Percentiles rank a stretch among this genome's conserved stretches.
phyloP scores from a whole-genome alignment of 352 stramenopile genomes.

The Lagenidium sp. region DNA sequence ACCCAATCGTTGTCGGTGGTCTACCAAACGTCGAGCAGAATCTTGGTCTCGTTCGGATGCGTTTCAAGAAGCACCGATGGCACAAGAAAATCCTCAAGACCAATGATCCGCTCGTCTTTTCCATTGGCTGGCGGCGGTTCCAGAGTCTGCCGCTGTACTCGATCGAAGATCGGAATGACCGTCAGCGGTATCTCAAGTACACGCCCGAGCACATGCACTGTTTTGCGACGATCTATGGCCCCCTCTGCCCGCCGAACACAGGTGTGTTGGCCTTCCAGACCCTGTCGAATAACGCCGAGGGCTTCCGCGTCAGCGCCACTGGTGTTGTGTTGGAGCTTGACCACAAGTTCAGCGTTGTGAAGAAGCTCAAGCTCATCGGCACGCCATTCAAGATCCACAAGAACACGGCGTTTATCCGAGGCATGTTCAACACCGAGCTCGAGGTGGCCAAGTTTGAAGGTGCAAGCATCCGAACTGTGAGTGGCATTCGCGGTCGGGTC shows the following conservation, averaged over 20 bases:
- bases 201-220: constrained; percentile 99
- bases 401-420: constrained; percentile 98
- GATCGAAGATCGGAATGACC: constrained; percentile 97
- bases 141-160: constrained; percentile 98
- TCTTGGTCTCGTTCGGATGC: constrained; percentile 92
- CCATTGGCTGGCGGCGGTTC: constrained; percentile 98
- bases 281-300: constrained; percentile 84
- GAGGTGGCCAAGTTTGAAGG: constrained; percentile 98
- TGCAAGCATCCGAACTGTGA: constrained; percentile 96
- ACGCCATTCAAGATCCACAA: constrained; percentile 97
- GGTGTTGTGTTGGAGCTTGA: constrained; percentile 97
- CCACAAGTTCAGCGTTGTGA: constrained; percentile 97
- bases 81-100: constrained; percentile 98
- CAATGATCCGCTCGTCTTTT: constrained; percentile 98
- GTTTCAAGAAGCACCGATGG: constrained; percentile 99
- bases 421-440: constrained; percentile 95
- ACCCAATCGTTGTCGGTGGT: constrained; percentile 88
- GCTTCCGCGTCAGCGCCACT: constrained; percentile 97
- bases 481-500: constrained; percentile 96
- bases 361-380: constrained; percentile 99
- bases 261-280: constrained; percentile 97
- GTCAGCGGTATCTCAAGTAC: constrained; percentile 97
- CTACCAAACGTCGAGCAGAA: constrained; percentile 94
- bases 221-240: constrained; percentile 95
- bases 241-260: constrained; percentile 95